These are phyloP conservation scores for Candida awuae DNA, from an alignment of 805 yeast genomes.

Conservation along the genomic window DNA sequence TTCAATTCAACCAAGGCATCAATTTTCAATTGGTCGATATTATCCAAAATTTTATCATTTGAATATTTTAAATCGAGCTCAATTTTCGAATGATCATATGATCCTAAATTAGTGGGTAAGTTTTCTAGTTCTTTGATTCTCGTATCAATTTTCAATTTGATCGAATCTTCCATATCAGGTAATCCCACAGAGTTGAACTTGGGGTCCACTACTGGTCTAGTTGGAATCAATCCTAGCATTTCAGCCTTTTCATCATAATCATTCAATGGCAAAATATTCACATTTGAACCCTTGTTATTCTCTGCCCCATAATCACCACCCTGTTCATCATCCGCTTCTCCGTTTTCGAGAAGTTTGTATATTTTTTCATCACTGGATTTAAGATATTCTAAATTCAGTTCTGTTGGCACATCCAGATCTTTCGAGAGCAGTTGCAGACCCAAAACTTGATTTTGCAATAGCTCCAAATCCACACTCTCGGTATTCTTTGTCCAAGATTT, in stretches of 20 bases:
- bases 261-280: constrained; percentile 17
- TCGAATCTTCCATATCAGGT: constrained; percentile 42
- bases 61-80: constrained; percentile 30
- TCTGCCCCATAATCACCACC: too few relatives aligned
- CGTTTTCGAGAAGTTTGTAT: background rate
- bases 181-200: constrained; percentile 41
- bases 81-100: constrained; percentile 34
- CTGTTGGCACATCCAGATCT: constrained; percentile 56
- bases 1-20: constrained; percentile 64
- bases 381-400: constrained; percentile 34
- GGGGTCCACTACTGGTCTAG: constrained; percentile 26
- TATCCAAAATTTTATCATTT: constrained; percentile 37
- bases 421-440: constrained; percentile 58
- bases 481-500: constrained; percentile 19
- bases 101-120: constrained; percentile 64
- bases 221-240: constrained; percentile 32
- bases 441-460: constrained; percentile 50
- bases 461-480: constrained; percentile 34
- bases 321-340: too few relatives aligned
- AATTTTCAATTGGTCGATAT: constrained; percentile 53
- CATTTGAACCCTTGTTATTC: constrained; percentile 1
- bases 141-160: constrained; percentile 45
- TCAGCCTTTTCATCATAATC: constrained; percentile 33
- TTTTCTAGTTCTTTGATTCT: constrained; percentile 55
- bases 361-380: constrained; percentile 10